Conservation (phyloP, 2,329 filamentous ascomycete genomes). For the Fusarium sp. region DNA sequence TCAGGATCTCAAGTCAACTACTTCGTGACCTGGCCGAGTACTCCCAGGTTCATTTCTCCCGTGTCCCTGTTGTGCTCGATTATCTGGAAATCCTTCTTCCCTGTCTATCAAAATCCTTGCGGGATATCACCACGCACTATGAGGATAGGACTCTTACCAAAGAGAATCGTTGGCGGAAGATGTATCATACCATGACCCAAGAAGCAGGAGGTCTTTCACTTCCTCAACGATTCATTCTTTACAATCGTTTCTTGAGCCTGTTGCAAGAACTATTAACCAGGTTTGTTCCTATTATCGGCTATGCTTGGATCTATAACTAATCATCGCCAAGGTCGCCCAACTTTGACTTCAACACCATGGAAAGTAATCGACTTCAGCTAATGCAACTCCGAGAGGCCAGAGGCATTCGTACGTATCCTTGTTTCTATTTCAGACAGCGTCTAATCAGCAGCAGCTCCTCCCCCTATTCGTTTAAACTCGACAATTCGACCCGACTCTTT, state of each 20-base stretch:
- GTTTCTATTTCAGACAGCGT: constrained; percentile 15
- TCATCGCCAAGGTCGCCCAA: constrained; percentile 56
- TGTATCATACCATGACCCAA: constrained; percentile 70
- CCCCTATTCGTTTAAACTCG: constrained; percentile 54
- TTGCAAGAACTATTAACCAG: constrained; percentile 67
- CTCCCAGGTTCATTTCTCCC: constrained; percentile 65
- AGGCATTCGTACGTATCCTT: constrained; percentile 63
- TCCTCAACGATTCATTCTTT: constrained; percentile 68
- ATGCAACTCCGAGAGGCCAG: constrained; percentile 67
- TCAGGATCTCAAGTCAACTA: constrained; percentile 60
- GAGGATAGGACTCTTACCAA: constrained; percentile 64
- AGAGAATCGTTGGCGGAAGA: constrained; percentile 69
- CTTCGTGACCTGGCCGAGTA: constrained; percentile 70
- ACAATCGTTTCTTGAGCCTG: constrained; percentile 67
- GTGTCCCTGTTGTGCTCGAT: constrained; percentile 66
- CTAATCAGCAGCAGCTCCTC: constrained; percentile 52
- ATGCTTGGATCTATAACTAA: constrained; percentile 32
- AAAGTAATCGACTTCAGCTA: constrained; percentile 64
- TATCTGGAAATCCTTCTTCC: constrained; percentile 71
- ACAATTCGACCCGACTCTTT: constrained; percentile 53
- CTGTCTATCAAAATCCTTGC: constrained; percentile 66
- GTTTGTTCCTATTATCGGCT: constrained; percentile 52
- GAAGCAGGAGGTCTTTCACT: constrained; percentile 67
- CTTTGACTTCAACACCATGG: constrained; percentile 70
- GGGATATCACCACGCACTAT: constrained; percentile 67